Base-by-base conservation (phyloP, 306 rosid species). In the Styphnolobium japonicum region DNA sequence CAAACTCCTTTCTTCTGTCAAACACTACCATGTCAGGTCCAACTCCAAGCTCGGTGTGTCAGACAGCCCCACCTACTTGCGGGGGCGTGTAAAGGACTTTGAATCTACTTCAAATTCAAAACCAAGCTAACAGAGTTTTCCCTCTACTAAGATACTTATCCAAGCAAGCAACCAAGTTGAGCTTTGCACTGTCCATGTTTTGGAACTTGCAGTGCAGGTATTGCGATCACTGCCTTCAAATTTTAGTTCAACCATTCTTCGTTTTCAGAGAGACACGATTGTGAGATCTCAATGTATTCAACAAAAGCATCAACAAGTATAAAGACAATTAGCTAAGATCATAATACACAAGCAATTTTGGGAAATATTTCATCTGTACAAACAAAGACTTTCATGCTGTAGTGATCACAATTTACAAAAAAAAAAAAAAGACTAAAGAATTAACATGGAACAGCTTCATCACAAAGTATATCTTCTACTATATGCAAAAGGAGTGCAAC, bases 391-490 rank as follows among this genome's bases (percentile, higher is more conserved):
- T 45, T 51, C 69, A 69, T 7, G 22, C 55, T 63, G 60, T 18
- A 66, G 53, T 23, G 60, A 57, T 40, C 48, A 75, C 73, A 71
- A 43, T 68, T 70, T 71, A 83, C 84, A 83, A 81, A 57, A 58
- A 49, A 3, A 18, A 22, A 29, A 16, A 22, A 70, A 71, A 69
- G 68, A 18, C 71, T 78, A 65, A 57, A 65, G 37, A 71, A 66
- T 2, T 11, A 73, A 14, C 70, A 86, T 9, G 60, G 42, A 40
- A 23, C 29, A 53, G 60, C 76, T 49, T 77, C 65, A 73, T 67
- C 61, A 34, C 58, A 75, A 75, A 73, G 78, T 43, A 76, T 60
- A 70, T 68, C 75, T 45, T 84, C 73, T 68, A 58, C 39, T 74
- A 36, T 21, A 68, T 33, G 85, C 85, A 84, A 52, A 23, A 63